phyloP scores from a whole-genome alignment of 129 eudicot species.

The Solidago caesia region DNA sequence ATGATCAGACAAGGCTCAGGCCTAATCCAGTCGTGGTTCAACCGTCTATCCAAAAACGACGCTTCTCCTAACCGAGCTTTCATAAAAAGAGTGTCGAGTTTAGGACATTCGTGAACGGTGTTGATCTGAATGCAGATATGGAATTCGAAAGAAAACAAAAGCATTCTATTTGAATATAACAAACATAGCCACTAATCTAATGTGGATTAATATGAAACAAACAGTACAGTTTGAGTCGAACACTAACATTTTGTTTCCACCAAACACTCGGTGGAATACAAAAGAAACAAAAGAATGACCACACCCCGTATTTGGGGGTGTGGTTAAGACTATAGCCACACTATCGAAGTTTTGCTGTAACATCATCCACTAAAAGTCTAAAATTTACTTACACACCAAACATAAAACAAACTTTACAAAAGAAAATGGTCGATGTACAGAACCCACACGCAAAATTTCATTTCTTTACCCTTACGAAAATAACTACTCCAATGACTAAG shows the following conservation, averaged over 20 bases:
- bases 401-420: not conserved
- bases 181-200: not conserved
- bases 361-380: not conserved
- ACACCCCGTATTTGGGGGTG: not conserved
- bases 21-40: too few relatives aligned
- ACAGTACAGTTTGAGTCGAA: not conserved
- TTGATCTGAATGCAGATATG: too few relatives aligned
- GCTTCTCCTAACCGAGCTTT: too few relatives aligned
- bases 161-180: not conserved
- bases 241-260: not conserved
- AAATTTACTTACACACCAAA: not conserved
- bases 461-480: not conserved
- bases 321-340: not conserved
- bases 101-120: too few relatives aligned
- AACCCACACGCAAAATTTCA: not conserved
- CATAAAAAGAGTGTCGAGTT: too few relatives aligned
- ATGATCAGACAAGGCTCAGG: too few relatives aligned
- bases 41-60: too few relatives aligned
- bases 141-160: not conserved
- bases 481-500: not conserved
- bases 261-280: not conserved
- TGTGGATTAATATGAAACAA: not conserved
- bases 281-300: not conserved
- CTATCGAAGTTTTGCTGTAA: not conserved
- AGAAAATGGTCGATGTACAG: not conserved